Conservation (phyloP, 257 asterid species). For the Penstemon barbatus region DNA sequence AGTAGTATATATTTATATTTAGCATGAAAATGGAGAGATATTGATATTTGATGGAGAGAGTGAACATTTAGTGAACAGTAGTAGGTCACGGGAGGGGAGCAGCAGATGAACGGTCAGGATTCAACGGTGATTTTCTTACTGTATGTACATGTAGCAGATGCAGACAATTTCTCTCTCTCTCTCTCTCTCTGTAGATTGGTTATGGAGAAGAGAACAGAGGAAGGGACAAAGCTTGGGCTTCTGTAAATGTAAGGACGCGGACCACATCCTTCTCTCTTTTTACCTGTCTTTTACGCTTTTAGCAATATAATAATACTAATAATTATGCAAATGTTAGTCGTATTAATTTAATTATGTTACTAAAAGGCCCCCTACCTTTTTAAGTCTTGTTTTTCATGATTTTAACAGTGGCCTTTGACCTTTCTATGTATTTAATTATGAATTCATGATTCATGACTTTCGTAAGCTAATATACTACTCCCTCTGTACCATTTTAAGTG, state of each 20-base stretch:
- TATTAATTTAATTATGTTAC: conserved; percentile 20
- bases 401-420: conserved; percentile 11
- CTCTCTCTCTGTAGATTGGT: conserved; percentile 26
- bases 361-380: conserved; percentile 23
- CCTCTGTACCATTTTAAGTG: too few species aligned
- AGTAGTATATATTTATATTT: conserved; percentile 22
- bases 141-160: conserved; percentile 26
- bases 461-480: too few species aligned
- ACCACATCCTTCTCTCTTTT: conserved; percentile 33
- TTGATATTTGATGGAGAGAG: conserved; percentile 15
- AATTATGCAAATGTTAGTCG: neutral
- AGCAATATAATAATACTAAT: neutral
- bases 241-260: conserved; percentile 37
- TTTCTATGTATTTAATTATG: neutral
- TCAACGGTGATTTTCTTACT: conserved; percentile 20
- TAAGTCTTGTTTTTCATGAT: conserved; percentile 1
- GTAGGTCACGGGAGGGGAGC: conserved; percentile 63
- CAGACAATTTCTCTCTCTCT: conserved; percentile 1
- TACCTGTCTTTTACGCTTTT: conserved; percentile 17
- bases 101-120: conserved; percentile 41
- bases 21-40: conserved; percentile 3
- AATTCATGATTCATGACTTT: too few species aligned
- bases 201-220: conserved; percentile 38
- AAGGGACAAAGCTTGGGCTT: conserved; percentile 36
- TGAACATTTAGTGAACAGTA: conserved; percentile 28